Evolutionary conservation across 805 yeast genomes (phyloP).

Genomic region (Candida succiphila): DNA sequence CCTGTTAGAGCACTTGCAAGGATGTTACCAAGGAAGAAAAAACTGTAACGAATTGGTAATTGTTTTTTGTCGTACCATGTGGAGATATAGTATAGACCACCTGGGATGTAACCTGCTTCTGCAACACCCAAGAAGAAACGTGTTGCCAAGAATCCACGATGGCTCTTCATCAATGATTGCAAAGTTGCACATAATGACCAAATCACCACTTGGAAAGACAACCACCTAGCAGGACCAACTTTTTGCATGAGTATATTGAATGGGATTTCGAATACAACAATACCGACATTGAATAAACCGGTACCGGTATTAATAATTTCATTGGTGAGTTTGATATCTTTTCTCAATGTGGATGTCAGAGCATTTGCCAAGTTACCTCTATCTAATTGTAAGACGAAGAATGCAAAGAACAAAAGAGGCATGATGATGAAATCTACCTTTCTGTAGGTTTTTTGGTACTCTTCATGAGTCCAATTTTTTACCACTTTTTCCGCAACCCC

Average conservation of each 20-base stretch:
- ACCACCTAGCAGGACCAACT: conserved; percentile 29
- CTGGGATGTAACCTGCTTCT: conserved; percentile 35
- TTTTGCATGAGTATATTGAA: conserved; percentile 22
- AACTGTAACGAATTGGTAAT: conserved; percentile 12
- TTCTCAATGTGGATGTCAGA: conserved; percentile 37
- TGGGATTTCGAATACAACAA: conserved; percentile 31
- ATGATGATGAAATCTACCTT: conserved; percentile 10
- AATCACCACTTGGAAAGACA: conserved; percentile 22
- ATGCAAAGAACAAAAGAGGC: conserved; percentile 5
- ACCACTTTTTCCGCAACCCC: neutral
- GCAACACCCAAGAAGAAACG: conserved; percentile 29
- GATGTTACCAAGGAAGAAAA: no score
- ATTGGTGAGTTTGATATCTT: conserved; percentile 31
- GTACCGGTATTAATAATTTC: conserved; percentile 28
- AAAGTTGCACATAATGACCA: conserved; percentile 31
- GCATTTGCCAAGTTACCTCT: conserved; percentile 43
- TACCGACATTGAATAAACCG: conserved; percentile 29
- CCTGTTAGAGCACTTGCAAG: conserved; percentile 27
- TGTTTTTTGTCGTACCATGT: conserved; percentile 29
- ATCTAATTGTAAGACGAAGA: conserved; percentile 34
- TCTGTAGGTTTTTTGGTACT: conserved; percentile 6
- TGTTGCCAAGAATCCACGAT: conserved; percentile 15
- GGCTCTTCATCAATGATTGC: conserved; percentile 22
- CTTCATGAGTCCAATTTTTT: conserved; percentile 3
- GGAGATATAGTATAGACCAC: conserved; percentile 26